Evolutionary conservation across 257 asterid genomes (phyloP), one percentile per base, ranked within the genome.

Genomic region (Scutellaria minor): DNA sequence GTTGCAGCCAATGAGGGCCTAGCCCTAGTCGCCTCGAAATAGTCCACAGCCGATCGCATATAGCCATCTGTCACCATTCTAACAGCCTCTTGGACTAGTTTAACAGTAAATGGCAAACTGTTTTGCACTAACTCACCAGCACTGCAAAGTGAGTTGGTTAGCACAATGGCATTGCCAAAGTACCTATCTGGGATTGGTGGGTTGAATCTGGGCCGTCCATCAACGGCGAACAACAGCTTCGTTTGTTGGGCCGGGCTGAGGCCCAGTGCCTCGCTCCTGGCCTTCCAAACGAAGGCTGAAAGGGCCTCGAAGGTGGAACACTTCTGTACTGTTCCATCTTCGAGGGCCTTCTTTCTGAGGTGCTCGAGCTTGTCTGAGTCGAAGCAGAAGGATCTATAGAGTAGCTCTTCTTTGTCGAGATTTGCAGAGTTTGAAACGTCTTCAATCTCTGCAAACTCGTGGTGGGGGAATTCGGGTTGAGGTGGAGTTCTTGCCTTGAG

Each of bases 291-390:
- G 71, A 91, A 91, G 1, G 86, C 98, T 0, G 98, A 86, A 1
- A 93, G 90, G 48, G 90, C 94, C 78, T 93, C 98, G 58, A 93
- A 93, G 8, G 96, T 77, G 42, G 98, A 88, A 86, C 97, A 93
- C 0, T 85, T 85, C 7, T 57, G 22, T 5, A 91, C 74, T 4
- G 66, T 55, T 11, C 77, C 87, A 8, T 82, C 89, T 50, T 87
- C 88, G 55, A 79, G 75, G 66, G 95, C 96, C n/a, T 64, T 82
- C 11, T 31, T 35, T 24, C 82, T 76, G 74, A 91, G 85, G 54
- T 71, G 78, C 15, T 87, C 80, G 15, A 93, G 97, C 76, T 87
- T 93, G 1, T 88, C 89, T 5, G 90, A 75, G 73, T 78, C 81
- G 77, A 93, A 93, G 72, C 91, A 80, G 87, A 93, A 87, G 61